These are phyloP conservation scores for Nakazawaea ishiwadae DNA, from an alignment of 805 yeast species.

Conservation along the genomic window DNA sequence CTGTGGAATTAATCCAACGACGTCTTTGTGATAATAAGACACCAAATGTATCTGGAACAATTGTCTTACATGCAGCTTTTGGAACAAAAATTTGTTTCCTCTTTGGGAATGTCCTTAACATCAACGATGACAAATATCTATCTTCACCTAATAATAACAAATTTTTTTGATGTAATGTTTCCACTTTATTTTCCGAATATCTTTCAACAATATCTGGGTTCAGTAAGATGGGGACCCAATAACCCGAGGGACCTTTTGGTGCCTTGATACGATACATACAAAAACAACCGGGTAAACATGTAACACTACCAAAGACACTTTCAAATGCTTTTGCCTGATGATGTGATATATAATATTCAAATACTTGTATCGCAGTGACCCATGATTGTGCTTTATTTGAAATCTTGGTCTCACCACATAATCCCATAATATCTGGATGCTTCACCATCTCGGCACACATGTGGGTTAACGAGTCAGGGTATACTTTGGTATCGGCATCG, in stretches of 20 bases:
- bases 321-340: conserved; percentile 94
- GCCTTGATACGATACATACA: conserved; percentile 87
- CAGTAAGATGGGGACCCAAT: conserved; percentile 91
- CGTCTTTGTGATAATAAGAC: conserved; percentile 89
- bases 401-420: conserved; percentile 93
- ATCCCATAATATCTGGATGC: conserved; percentile 84
- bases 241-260: conserved; percentile 74
- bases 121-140: conserved; percentile 75
- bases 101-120: conserved; percentile 86
- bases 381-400: conserved; percentile 77
- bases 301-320: conserved; percentile 91
- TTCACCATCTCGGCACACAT: conserved; percentile 87
- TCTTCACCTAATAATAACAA: conserved; percentile 86
- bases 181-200: conserved; percentile 80
- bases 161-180: conserved; percentile 83
- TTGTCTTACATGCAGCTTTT: conserved; percentile 87
- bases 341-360: conserved; percentile 89
- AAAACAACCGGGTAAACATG: conserved; percentile 95
- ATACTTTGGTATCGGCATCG: conserved; percentile 90
- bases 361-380: conserved; percentile 92
- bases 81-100: conserved; percentile 84
- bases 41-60: conserved; percentile 78
- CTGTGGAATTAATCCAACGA: conserved; percentile 95
- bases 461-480: conserved; percentile 83
- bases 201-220: conserved; percentile 93